Base-by-base conservation (phyloP, 2,329 filamentous ascomycete species). In the Chaetomium sp. region DNA sequence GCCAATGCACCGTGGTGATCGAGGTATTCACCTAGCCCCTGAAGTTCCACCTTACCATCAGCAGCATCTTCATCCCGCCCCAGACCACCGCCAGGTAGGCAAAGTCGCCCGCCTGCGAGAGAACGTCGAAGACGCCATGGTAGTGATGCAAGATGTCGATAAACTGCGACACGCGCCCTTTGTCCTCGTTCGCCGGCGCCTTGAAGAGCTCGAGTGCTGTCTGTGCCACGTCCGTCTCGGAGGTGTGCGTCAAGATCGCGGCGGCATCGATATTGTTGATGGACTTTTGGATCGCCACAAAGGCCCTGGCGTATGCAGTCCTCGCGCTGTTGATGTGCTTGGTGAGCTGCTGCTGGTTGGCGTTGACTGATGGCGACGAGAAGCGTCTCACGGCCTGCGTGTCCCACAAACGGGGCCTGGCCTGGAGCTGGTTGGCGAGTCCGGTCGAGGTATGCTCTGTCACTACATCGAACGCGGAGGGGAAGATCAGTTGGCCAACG, bases 61-160 rank as follows among this genome's bases (percentile, higher is more conserved):
- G 50, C 51, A 66, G 2, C 47, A 66, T 35, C 61, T 49, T 66
- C 57, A 66, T 64, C 3, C 64, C 68, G 2, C 72, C 72, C 72
- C 72, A 74, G 21, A 74, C 67, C 16, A 73, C 62, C 4, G 72
- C 69, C 58, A 73, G 57, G 12, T 70, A 72, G 13, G 10, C 49
- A 55, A 71, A 71, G 31, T 71, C 71, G 23, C 60, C 64, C 3
- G 68, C 67, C 49, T 74, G 72, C 0, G 67, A 71, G 1, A 74
- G 64, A 10, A 73, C 72, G 29, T 73, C 71, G 55, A 74, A 73
- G 9, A 72, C 71, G 16, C 69, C 70, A 5, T 68, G 49, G n/a
- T 63, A 63, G 16, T 63, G 67, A 38, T 70, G 67, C 16, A 73
- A 16, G 3, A 69, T 64, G 42, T 72, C 70, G 47, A 73, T 65